phyloP scores from a whole-genome alignment of 2,329 filamentous ascomycete genomes.

The Verticillium nubilum region DNA sequence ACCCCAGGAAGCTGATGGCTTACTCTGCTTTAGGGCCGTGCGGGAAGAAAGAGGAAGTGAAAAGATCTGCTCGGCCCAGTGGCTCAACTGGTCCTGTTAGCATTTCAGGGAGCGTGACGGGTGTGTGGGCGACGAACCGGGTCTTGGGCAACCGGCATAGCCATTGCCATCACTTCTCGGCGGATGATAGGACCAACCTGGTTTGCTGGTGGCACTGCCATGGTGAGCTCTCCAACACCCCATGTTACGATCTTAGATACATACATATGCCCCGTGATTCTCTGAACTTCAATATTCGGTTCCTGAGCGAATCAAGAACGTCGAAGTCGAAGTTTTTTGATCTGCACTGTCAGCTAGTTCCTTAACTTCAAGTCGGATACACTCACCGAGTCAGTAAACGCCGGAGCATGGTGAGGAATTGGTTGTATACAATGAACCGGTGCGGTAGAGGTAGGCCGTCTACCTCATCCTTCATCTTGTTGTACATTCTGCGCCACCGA shows the following conservation, averaged over 20 bases:
- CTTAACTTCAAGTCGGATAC: not conserved
- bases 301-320: conserved; percentile 41
- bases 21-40: conserved; percentile 38
- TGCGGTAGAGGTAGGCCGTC: conserved; percentile 44
- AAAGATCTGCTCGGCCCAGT: conserved; percentile 60
- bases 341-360: conserved; percentile 19
- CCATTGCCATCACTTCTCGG: conserved; percentile 20
- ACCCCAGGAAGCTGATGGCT: conserved; percentile 36
- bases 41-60: conserved; percentile 45
- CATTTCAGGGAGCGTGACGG: conserved; percentile 26
- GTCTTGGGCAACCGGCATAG: conserved; percentile 16
- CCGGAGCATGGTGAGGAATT: conserved; percentile 43
- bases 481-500: conserved; percentile 55
- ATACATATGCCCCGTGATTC: conserved; percentile 47
- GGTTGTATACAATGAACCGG: conserved; percentile 51
- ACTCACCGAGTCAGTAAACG: conserved; percentile 46
- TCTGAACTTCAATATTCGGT: conserved; percentile 45
- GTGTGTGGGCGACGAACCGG: conserved; percentile 7
- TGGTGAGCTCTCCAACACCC: not conserved
- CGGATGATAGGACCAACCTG: conserved; percentile 27
- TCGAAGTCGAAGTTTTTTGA: conserved; percentile 52
- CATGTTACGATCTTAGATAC: conserved; percentile 14
- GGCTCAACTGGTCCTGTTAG: conserved; percentile 17
- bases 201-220: conserved; percentile 26
- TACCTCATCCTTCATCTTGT: conserved; percentile 47